Conservation (phyloP, 352 stramenopile species). For the Blastocystis sp. region DNA sequence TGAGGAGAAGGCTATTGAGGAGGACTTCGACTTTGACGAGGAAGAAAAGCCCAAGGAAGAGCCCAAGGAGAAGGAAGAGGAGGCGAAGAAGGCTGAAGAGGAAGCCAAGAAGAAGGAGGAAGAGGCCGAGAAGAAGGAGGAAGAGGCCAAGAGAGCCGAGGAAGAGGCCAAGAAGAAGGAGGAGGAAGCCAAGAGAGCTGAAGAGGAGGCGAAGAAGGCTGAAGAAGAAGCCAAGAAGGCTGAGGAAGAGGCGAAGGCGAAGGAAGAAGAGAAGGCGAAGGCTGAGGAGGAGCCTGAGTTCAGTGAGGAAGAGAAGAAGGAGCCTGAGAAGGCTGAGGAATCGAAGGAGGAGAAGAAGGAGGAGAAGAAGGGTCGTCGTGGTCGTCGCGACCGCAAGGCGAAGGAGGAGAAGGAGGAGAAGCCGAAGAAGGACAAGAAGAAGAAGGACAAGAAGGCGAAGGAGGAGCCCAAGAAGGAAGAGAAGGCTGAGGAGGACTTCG, state of each 20-base stretch:
- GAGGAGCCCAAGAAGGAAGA: slow-evolving; percentile 50
- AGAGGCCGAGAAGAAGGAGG: slow-evolving; percentile 5
- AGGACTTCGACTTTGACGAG: slow-evolving; percentile 4
- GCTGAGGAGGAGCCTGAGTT: slow-evolving; percentile 6
- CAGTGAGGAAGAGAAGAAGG: slow-evolving; percentile 53
- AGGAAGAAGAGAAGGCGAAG: not conserved
- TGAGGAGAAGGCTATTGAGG: slow-evolving; percentile 36
- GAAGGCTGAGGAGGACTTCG: slow-evolving; percentile 45
- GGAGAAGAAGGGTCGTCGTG: slow-evolving; percentile 53
- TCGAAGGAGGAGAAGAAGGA: not conserved
- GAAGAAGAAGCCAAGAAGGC: slow-evolving; percentile 52
- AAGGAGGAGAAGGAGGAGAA: slow-evolving; percentile 47
- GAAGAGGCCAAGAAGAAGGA: slow-evolving; percentile 35
- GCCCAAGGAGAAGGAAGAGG: slow-evolving; percentile 29
- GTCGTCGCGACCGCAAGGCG: slow-evolving; percentile 25
- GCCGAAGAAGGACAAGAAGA: slow-evolving; percentile 31
- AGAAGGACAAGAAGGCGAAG: slow-evolving; percentile 60
- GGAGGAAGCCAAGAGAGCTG: not conserved
- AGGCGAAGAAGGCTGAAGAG: slow-evolving; percentile 6
- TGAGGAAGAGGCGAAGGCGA: slow-evolving; percentile 28
- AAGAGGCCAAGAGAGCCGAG: slow-evolving; percentile 4
- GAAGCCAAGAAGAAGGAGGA: slow-evolving; percentile 7
- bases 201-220: slow-evolving; percentile 27
- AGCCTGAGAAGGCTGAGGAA: slow-evolving; percentile 33
- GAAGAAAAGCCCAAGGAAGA: slow-evolving; percentile 22